phyloP scores from a whole-genome alignment of 345 rosid genomes.

The Firmiana major region DNA sequence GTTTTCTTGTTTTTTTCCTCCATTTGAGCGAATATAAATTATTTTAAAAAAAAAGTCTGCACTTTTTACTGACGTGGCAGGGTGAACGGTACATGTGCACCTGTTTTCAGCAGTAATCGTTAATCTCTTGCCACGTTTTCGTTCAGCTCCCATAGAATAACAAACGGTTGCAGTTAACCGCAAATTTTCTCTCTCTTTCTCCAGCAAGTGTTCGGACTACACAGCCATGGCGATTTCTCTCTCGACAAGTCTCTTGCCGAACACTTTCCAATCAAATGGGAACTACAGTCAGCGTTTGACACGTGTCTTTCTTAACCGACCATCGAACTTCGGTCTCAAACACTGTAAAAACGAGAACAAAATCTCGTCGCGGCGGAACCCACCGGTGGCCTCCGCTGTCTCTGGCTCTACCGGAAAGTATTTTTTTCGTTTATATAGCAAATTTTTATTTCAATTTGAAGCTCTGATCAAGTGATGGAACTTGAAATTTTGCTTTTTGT shows the following conservation, averaged over 20 bases:
- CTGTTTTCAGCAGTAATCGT: background rate
- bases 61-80: slow-evolving; percentile 23
- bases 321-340: background rate
- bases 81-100: background rate
- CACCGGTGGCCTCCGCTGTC: slow-evolving; percentile 41
- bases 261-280: slow-evolving; percentile 2
- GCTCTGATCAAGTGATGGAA: background rate
- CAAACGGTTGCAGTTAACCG: slow-evolving; percentile 17
- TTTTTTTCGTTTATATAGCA: background rate
- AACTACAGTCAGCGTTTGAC: background rate
- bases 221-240: slow-evolving; percentile 4
- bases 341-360: background rate
- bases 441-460: background rate
- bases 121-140: slow-evolving; percentile 32
- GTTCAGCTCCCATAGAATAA: slow-evolving; percentile 27
- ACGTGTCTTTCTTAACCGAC: background rate
- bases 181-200: background rate
- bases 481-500: slow-evolving; percentile 4
- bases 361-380: slow-evolving; percentile 22
- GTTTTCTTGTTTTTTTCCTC: background rate
- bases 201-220: background rate
- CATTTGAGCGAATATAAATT: background rate
- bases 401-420: slow-evolving; percentile 63
- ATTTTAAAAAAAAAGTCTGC: background rate
- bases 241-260: background rate